Conservation (phyloP, 306 rosid genomes). For the Cucumis cinereus region DNA sequence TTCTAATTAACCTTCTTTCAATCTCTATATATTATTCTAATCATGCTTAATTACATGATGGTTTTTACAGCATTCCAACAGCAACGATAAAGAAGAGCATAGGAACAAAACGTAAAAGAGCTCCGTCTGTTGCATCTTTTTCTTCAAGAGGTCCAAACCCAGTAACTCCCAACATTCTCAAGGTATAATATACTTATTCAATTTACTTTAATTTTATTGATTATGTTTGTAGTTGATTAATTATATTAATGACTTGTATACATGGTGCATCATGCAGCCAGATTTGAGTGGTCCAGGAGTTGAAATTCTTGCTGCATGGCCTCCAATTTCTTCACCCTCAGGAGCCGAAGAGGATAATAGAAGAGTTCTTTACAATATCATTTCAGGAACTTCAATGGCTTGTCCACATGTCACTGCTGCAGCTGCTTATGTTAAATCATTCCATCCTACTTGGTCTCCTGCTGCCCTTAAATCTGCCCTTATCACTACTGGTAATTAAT, state of each 20-base stretch:
- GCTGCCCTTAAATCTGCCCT: slow-evolving; percentile 23
- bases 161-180: background rate
- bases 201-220: no score
- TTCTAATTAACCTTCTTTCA: no score
- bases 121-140: background rate
- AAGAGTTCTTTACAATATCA: slow-evolving; percentile 4
- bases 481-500: slow-evolving; percentile 15
- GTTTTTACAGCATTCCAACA: background rate
- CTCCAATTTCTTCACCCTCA: background rate
- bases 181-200: background rate
- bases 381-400: slow-evolving; percentile 24
- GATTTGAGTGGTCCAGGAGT: slow-evolving; percentile 21
- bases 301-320: slow-evolving; percentile 17
- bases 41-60: background rate
- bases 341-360: background rate
- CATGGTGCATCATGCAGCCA: no score
- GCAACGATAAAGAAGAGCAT: background rate
- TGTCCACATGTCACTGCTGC: slow-evolving; percentile 20
- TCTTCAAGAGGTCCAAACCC: background rate
- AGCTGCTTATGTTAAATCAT: slow-evolving; percentile 23
- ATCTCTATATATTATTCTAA: no score
- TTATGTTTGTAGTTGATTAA: no score
- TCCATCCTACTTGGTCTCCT: slow-evolving; percentile 27
- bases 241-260: no score
- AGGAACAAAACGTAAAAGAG: background rate